Evolutionary conservation across 495 filamentous ascomycete genomes (phyloP).

Genomic region (Oleoguttula mirabilis): DNA sequence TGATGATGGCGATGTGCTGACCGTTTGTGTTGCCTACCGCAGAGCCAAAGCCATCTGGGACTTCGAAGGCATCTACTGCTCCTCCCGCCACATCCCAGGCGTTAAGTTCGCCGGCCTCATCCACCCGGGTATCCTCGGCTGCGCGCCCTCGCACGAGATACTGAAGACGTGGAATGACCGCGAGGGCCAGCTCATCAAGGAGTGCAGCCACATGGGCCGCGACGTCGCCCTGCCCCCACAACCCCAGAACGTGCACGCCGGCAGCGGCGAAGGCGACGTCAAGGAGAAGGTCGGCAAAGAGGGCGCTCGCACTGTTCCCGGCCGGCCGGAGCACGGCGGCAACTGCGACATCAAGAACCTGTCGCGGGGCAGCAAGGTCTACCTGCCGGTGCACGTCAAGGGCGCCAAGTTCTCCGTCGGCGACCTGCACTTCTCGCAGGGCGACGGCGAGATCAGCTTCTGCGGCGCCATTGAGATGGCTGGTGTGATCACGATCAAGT

Average conservation of each 20-base stretch:
- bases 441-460: constrained; percentile 90
- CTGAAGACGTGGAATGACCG: constrained; percentile 70
- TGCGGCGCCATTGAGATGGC: constrained; percentile 98
- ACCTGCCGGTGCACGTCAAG: constrained; percentile 71
- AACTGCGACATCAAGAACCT: constrained; percentile 80
- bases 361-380: constrained; percentile 73
- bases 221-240: constrained; percentile 73
- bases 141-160: constrained; percentile 62
- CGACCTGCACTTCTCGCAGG: constrained; percentile 82
- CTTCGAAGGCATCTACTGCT: constrained; percentile 90
- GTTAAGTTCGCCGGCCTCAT: constrained; percentile 87
- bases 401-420: constrained; percentile 91
- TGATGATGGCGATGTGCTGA: no score
- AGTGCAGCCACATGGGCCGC: constrained; percentile 51
- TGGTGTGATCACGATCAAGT: constrained; percentile 82
- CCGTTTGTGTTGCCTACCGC: neutral
- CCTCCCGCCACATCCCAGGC: constrained; percentile 77
- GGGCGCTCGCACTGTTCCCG: constrained; percentile 80
- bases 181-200: constrained; percentile 64
- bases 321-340: constrained; percentile 52
- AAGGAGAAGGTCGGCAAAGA: constrained; percentile 70
- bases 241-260: constrained; percentile 54
- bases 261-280: constrained; percentile 43
- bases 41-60: constrained; percentile 97
- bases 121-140: constrained; percentile 87